Evolutionary conservation across 169 alveolate species (phyloP).

Genomic region (Neospora caninum): DNA sequence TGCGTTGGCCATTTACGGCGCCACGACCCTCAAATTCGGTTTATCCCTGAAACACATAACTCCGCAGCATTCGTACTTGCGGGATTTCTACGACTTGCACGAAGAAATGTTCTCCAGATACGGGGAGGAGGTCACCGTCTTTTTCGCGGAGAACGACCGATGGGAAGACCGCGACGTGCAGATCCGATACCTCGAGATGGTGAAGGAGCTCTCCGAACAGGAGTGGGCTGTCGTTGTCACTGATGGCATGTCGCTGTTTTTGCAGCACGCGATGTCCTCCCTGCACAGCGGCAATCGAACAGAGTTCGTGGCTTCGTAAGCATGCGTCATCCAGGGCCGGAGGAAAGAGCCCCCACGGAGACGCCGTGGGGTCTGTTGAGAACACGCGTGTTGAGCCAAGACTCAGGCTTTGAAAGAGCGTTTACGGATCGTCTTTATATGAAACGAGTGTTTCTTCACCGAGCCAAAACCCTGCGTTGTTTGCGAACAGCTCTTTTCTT

Average conservation of each 20-base stretch:
- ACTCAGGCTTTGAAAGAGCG: no score
- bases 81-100: slow-evolving; percentile 27
- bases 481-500: background rate
- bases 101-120: slow-evolving; percentile 53
- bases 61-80: slow-evolving; percentile 69
- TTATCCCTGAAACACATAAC: slow-evolving; percentile 66
- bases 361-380: no score
- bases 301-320: slow-evolving; percentile 41
- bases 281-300: slow-evolving; percentile 63
- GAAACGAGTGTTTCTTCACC: background rate
- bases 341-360: background rate
- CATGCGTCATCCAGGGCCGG: background rate
- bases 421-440: no score
- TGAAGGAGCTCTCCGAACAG: background rate
- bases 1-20: slow-evolving; percentile 71
- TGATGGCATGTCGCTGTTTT: slow-evolving; percentile 61
- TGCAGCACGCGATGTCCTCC: slow-evolving; percentile 56
- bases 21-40: slow-evolving; percentile 70
- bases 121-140: slow-evolving; percentile 71
- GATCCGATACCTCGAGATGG: background rate
- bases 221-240: slow-evolving; percentile 19
- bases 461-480: background rate
- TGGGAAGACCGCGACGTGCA: slow-evolving; percentile 65
- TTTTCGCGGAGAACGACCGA: slow-evolving; percentile 70
- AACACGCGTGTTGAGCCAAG: no score